Evolutionary conservation across 345 rosid species (phyloP).

Genomic region (Trapa incisa): DNA sequence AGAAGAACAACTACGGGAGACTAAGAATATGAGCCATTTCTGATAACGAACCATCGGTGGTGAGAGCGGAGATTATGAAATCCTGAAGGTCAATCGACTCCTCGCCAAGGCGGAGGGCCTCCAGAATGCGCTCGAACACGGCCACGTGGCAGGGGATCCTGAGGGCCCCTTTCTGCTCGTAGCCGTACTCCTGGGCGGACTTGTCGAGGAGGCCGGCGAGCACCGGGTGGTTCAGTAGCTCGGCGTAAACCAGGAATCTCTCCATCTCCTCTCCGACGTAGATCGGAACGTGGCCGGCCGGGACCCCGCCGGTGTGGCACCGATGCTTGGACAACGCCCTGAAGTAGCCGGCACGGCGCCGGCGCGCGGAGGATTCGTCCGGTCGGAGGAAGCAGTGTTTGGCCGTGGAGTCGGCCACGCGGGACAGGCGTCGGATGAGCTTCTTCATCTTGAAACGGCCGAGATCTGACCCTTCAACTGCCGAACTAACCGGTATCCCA

Average conservation of each 20-base stretch:
- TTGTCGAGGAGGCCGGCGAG: conserved; percentile 55
- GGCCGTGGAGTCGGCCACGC: conserved; percentile 77
- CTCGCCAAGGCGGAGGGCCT: conserved; percentile 60
- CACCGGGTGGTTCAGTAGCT: conserved; percentile 77
- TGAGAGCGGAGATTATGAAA: background rate
- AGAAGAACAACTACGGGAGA: background rate
- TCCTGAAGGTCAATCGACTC: conserved; percentile 18
- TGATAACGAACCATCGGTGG: background rate
- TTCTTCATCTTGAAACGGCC: conserved; percentile 45
- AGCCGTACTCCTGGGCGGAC: conserved; percentile 96
- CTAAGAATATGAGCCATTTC: background rate
- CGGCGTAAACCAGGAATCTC: conserved; percentile 75
- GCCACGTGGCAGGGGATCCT: conserved; percentile 27
- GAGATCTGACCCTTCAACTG: too few relatives aligned
- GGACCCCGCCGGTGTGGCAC: conserved; percentile 43
- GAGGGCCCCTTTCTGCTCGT: conserved; percentile 69
- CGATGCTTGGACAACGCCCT: conserved; percentile 12
- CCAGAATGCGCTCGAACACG: conserved; percentile 68
- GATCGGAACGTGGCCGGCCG: conserved; percentile 77
- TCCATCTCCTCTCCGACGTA: conserved; percentile 95
- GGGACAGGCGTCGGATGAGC: conserved; percentile 73
- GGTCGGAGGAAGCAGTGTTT: conserved; percentile 64
- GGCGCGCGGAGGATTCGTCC: conserved; percentile 10
- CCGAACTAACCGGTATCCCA: too few relatives aligned
- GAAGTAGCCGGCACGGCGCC: conserved; percentile 16